Conservation (phyloP, 306 rosid species). For the Mucuna pruriens region DNA sequence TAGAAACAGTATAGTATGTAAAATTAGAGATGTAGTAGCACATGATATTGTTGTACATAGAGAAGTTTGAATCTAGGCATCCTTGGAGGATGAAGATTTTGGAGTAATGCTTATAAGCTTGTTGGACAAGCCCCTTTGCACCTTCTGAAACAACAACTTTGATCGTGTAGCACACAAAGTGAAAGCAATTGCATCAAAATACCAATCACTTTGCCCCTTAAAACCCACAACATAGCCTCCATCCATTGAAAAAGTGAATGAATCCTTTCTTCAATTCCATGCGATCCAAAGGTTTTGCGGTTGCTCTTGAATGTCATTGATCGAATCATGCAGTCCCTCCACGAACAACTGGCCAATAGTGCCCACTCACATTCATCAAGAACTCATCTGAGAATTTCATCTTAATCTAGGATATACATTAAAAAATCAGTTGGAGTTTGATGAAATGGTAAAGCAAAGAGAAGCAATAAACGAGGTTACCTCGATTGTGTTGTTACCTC, state of each 20-base stretch:
- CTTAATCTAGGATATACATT: conserved; percentile 47
- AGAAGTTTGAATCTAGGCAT: too few relatives aligned
- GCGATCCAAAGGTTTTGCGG: conserved; percentile 60
- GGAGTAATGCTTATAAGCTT: conserved; percentile 45
- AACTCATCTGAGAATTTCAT: conserved; percentile 63
- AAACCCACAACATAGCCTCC: conserved; percentile 68
- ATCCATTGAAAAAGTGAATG: conserved; percentile 56
- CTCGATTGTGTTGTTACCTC: conserved; percentile 56
- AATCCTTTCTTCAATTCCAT: conserved; percentile 67
- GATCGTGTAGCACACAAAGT: conserved; percentile 39
- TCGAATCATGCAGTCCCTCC: conserved; percentile 56
- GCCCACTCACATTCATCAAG: conserved; percentile 56
- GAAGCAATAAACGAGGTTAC: conserved; percentile 25
- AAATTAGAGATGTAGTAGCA: too few relatives aligned
- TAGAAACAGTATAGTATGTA: too few relatives aligned
- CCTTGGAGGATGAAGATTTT: conserved; percentile 39
- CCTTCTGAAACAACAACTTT: conserved; percentile 42
- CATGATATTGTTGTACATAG: too few relatives aligned
- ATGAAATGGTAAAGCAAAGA: neutral
- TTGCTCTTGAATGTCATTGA: conserved; percentile 65
- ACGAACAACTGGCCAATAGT: conserved; percentile 47
- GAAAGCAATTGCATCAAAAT: conserved; percentile 59
- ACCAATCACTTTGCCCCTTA: conserved; percentile 58
- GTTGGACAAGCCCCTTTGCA: conserved; percentile 49
- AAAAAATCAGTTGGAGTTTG: neutral